phyloP scores from a whole-genome alignment of 139 green algal genomes.

The Diplosphaera chodatii region DNA sequence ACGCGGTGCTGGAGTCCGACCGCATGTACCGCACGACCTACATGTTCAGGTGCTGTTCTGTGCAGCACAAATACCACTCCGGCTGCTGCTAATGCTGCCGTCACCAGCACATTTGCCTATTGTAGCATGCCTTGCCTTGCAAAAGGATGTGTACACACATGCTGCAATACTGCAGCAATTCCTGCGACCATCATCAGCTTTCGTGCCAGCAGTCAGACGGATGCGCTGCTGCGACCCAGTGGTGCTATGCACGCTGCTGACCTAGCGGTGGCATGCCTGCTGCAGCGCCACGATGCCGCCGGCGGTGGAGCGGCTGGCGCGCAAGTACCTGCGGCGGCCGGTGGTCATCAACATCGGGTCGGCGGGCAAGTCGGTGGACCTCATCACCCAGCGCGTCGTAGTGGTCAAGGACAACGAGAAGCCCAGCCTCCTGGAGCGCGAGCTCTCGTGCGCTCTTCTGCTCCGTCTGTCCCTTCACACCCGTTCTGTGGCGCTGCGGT shows the following conservation, averaged over 20 bases:
- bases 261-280: no score
- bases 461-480: background rate
- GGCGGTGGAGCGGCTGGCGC: slow-evolving; percentile 82
- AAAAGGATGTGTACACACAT: no score
- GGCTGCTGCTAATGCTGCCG: no score
- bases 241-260: no score
- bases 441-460: slow-evolving; percentile 24
- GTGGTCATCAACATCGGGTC: slow-evolving; percentile 87
- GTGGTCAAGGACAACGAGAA: slow-evolving; percentile 84
- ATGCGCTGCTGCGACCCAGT: no score
- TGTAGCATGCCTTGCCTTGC: no score
- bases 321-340: slow-evolving; percentile 76
- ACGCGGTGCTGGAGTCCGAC: slow-evolving; percentile 46
- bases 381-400: slow-evolving; percentile 84
- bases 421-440: slow-evolving; percentile 44
- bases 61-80: no score
- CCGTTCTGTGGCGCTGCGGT: no score
- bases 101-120: no score
- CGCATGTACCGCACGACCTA: slow-evolving; percentile 92
- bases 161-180: no score
- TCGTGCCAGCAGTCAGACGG: no score
- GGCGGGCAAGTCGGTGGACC: slow-evolving; percentile 78
- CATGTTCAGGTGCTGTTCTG: slow-evolving; percentile 97
- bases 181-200: no score
- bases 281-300: slow-evolving; percentile 88